Conservation (phyloP, 2,329 filamentous ascomycete species). For the Pyrenochaeta sp. region DNA sequence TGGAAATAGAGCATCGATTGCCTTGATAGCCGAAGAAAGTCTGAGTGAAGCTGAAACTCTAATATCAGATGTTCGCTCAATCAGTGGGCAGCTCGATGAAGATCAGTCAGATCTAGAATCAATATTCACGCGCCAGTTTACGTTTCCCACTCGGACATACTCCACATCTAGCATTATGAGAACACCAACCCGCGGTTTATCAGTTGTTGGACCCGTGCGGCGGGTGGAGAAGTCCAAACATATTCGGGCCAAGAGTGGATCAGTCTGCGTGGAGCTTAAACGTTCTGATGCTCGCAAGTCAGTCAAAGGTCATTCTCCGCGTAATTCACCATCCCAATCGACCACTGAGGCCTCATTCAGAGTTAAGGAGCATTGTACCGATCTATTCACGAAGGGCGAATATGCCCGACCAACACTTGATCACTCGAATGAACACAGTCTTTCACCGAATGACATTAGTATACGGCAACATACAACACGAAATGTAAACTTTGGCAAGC, state of each 20-base stretch:
- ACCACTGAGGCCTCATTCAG: background rate
- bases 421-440: background rate
- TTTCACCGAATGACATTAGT: slow-evolving; percentile 3
- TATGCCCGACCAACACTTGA: slow-evolving; percentile 1
- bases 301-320: slow-evolving; percentile 22
- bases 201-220: slow-evolving; percentile 36
- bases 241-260: slow-evolving; percentile 16
- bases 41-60: slow-evolving; percentile 43
- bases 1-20: background rate
- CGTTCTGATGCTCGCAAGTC: slow-evolving; percentile 39
- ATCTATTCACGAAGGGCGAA: slow-evolving; percentile 3
- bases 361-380: background rate
- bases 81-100: slow-evolving; percentile 20
- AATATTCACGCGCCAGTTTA: slow-evolving; percentile 13
- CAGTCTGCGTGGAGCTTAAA: slow-evolving; percentile 18
- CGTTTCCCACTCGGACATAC: slow-evolving; percentile 19
- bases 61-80: slow-evolving; percentile 29
- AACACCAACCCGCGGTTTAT: slow-evolving; percentile 40
- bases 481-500: background rate
- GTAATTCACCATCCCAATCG: background rate
- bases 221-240: slow-evolving; percentile 28
- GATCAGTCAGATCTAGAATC: slow-evolving; percentile 31
- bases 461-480: slow-evolving; percentile 19
- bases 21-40: slow-evolving; percentile 32
- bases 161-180: slow-evolving; percentile 39